Evolutionary conservation across 2,329 filamentous ascomycete genomes (phyloP), one percentile per base, ranked within the genome.

Genomic region (Trichoderma simmonsii): DNA sequence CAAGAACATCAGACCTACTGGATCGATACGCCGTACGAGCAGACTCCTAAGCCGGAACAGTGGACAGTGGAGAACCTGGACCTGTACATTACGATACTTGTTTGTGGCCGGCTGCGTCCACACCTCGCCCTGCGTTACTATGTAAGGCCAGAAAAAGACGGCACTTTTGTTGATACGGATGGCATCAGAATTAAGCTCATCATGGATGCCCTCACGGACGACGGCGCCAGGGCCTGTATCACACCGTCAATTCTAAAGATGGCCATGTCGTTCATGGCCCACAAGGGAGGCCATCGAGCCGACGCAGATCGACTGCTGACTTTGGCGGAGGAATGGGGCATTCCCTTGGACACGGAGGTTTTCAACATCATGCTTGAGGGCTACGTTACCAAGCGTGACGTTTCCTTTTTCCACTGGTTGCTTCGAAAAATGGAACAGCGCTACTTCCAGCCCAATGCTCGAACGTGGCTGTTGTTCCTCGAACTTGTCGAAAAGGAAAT

Each of bases 401-500:
- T 77, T 36, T 77, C 73, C 30, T 82, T 81, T 73, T 88, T 87
- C 75, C 77, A 82, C 71, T 74, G 74, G 4, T 78, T 81, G 1
- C 75, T 87, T 18, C 74, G 77, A 18, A 78, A 80, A 71, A 87
- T 88, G 86, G 72, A 79, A 28, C 68, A 74, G 7, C 78, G 79
- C 14, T 82, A 80, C 62, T 80, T 82, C 59, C 73, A 74, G 32
- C 84, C 86, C 4, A 83, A 86, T 62, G 76, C 83, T 3, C 77
- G 78, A 18, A 87, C 86, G 0, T 88, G 86, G 86, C 74, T 84
- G 3, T 79, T 84, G 4, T 85, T 87, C 72, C 78, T 88, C 21
- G 78, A 80, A n/a, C 80, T 88, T 59, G 86, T 92, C 71, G 86
- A 88, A 78, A 86, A 86, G 12, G 89, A 91, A 76, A 85, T 88